Conservation (phyloP, 345 rosid species). For the Ceriops tagal region DNA sequence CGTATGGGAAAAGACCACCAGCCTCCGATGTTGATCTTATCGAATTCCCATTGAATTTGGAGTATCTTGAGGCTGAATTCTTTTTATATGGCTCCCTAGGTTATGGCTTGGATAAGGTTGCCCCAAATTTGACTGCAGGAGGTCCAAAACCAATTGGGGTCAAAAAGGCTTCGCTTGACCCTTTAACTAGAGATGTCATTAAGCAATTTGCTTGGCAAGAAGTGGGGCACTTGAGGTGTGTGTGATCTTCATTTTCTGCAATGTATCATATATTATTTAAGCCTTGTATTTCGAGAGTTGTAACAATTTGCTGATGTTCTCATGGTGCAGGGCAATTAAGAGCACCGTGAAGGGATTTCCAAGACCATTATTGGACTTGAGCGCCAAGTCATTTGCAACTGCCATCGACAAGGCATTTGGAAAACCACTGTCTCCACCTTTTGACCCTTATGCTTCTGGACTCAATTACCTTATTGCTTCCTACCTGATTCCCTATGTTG, state of each 20-base stretch:
- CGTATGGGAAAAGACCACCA: background rate
- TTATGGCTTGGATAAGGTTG: slow-evolving; percentile 68
- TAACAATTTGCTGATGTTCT: background rate
- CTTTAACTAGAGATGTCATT: slow-evolving; percentile 51
- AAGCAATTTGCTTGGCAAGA: slow-evolving; percentile 84
- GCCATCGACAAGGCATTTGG: slow-evolving; percentile 56
- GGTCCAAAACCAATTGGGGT: slow-evolving; percentile 79
- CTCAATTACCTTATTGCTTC: slow-evolving; percentile 67
- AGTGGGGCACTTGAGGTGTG: slow-evolving; percentile 78
- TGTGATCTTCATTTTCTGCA: background rate
- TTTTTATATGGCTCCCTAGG: slow-evolving; percentile 70
- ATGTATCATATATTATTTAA: background rate
- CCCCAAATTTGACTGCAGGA: slow-evolving; percentile 54
- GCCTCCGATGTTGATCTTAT: slow-evolving; percentile 42
- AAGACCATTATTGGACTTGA: slow-evolving; percentile 69
- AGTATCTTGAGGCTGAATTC: slow-evolving; percentile 91
- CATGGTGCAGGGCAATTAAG: slow-evolving; percentile 59
- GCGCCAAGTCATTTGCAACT: slow-evolving; percentile 49
- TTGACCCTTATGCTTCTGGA: slow-evolving; percentile 58
- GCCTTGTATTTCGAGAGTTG: too few relatives aligned
- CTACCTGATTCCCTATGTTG: slow-evolving; percentile 73
- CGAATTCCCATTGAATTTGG: slow-evolving; percentile 83
- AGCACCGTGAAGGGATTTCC: slow-evolving; percentile 63
- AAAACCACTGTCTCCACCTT: slow-evolving; percentile 48
- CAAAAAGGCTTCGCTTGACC: slow-evolving; percentile 53